Conservation (phyloP, 805 yeast genomes). For the Zygosaccharomyces bisporus region DNA sequence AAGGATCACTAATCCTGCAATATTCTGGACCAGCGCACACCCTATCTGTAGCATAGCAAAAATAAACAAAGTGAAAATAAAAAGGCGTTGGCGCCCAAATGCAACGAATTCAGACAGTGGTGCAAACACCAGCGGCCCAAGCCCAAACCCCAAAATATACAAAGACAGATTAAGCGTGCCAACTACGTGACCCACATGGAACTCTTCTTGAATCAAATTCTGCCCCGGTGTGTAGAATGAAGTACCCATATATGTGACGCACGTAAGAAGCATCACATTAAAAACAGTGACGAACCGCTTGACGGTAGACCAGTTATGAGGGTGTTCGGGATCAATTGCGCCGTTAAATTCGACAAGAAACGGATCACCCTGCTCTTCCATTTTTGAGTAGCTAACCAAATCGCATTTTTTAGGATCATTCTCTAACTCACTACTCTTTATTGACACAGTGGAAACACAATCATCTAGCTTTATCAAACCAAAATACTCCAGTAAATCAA, state of each 20-base stretch:
- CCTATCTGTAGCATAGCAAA: constrained; percentile 54
- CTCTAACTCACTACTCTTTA: neutral
- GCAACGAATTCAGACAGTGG: constrained; percentile 55
- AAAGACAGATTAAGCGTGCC: constrained; percentile 51
- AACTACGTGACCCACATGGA: constrained; percentile 42
- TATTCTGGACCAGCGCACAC: constrained; percentile 47
- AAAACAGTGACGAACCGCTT: constrained; percentile 40
- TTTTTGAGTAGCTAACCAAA: neutral
- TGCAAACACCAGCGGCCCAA: constrained; percentile 56
- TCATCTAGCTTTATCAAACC: constrained; percentile 12
- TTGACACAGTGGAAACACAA: neutral
- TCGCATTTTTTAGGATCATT: neutral
- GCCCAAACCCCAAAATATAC: constrained; percentile 57
- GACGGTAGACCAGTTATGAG: constrained; percentile 50
- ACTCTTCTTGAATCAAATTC: constrained; percentile 42
- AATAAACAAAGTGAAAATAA: constrained; percentile 43
- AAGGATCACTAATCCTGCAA: constrained; percentile 48
- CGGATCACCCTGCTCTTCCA: constrained; percentile 26
- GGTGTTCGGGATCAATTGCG: constrained; percentile 50
- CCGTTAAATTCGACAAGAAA: constrained; percentile 28
- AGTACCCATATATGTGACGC: constrained; percentile 53
- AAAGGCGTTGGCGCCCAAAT: constrained; percentile 51
- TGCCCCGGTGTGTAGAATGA: constrained; percentile 54
- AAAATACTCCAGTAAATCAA: constrained; percentile 24
- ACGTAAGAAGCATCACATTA: constrained; percentile 44